Percentiles rank a stretch among this genome's conserved stretches.
phyloP scores from a whole-genome alignment of 1,139 yeast species.

The Tardiomyces blankii region DNA sequence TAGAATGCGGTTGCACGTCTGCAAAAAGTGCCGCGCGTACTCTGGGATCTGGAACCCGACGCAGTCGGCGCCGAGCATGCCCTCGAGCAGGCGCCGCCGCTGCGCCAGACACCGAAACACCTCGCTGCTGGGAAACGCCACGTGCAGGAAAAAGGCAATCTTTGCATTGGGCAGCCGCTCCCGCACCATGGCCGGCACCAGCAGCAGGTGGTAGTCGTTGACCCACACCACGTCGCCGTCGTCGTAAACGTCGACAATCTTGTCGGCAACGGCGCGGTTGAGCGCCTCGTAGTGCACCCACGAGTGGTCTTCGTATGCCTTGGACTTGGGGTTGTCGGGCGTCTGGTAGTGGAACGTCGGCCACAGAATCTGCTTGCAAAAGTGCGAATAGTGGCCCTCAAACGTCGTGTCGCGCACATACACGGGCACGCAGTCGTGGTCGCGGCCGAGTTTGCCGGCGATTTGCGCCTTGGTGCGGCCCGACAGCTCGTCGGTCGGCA shows the following conservation, averaged over 20 bases:
- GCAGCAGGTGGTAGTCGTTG: conserved; percentile 83
- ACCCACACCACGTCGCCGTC: conserved; percentile 77
- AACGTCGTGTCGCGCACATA: conserved; percentile 68
- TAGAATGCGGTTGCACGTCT: conserved; percentile 75
- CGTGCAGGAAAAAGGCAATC: conserved; percentile 86
- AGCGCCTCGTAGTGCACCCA: conserved; percentile 75
- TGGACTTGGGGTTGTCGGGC: conserved; percentile 89
- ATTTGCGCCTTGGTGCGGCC: conserved; percentile 32
- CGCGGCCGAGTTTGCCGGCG: conserved; percentile 32
- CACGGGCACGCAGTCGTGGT: conserved; percentile 42
- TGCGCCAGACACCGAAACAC: conserved; percentile 92
- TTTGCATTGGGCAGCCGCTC: conserved; percentile 67
- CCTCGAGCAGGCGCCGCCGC: conserved; percentile 62
- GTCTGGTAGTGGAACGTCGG: conserved; percentile 95
- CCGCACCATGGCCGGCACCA: conserved; percentile 80
- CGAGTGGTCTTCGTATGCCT: conserved; percentile 91
- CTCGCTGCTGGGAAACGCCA: conserved; percentile 92
- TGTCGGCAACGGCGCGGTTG: conserved; percentile 74
- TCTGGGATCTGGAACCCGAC: conserved; percentile 88
- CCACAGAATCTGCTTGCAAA: conserved; percentile 91
- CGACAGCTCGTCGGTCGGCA: conserved; percentile 80
- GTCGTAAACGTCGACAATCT: conserved; percentile 50
- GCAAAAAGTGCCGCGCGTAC: conserved; percentile 86
- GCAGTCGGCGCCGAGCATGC: conserved; percentile 82
- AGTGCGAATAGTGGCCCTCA: conserved; percentile 82